Evolutionary conservation across 805 yeast species (phyloP), one percentile per base, ranked within the genome.

Genomic region (Schizosaccharomyces osmophilus): DNA sequence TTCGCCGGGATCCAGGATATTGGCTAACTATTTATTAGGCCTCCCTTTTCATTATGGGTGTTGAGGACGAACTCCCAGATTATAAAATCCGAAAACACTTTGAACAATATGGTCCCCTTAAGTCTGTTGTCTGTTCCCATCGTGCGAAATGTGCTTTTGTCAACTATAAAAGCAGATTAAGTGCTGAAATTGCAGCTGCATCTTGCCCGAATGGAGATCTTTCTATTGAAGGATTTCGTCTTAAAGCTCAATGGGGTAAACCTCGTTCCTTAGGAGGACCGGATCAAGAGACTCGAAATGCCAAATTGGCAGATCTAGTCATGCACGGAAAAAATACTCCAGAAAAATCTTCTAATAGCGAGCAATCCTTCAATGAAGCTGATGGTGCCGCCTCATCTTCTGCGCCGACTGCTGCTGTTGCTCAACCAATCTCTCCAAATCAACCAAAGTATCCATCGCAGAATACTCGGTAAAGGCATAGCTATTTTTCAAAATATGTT

Each of bases 1-100:
- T 8, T 57, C 31, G 13, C 6, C 42, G 9, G 17, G 17, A 41
- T 55, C 24, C 31, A 22, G 29, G 9, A 11, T 57, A 11, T 4
- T 3, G 17, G 5, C 36, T n/a, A 19, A 8, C 60, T 57, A 36
- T 29, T 41, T 13, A 11, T 4, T 32, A 57, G 60, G 45, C 60
- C 61, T 77, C 88, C 0, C 78, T 87, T 61, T 87, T 88, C 68
- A 68, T 88, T 22, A 85, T 82, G 71, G 95, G 95, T 1, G 74
- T 87, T 22, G 82, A 78, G 63, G 79, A 80, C 3, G 80, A 81
- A 17, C 68, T 83, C 5, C 83, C 94, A 0, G 87, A 83, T 66
- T 82, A 81, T 69, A 72, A 73, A 61, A 73, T 87, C 17, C 68
- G 79, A 19, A 79, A 79, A 6, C 74, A 69, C 64, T 80, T 83